A percentile compares a stretch with the other conserved stretches of the same genome.
Conservation (phyloP, 116 monocot species). For the Posidonia oceanica region DNA sequence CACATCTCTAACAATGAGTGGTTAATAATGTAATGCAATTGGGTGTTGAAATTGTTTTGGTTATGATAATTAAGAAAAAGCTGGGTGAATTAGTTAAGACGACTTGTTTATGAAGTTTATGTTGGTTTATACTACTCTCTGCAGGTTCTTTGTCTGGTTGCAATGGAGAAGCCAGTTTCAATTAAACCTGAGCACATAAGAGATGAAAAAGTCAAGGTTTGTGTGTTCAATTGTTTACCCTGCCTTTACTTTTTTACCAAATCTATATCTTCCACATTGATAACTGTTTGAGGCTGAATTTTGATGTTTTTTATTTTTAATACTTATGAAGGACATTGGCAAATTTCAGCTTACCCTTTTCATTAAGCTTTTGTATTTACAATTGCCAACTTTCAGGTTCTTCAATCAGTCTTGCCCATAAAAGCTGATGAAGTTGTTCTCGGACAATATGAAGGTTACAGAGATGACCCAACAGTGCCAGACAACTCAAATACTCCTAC, state of each 20-base stretch:
- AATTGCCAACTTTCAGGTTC: constrained; percentile 44
- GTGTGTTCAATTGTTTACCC: not conserved
- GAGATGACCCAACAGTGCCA: constrained; percentile 86
- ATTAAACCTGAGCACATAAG: constrained; percentile 93
- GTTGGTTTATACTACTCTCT: not conserved
- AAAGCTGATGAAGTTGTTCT: constrained; percentile 78
- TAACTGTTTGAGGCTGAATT: too few species aligned
- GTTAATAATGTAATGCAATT: too few species aligned
- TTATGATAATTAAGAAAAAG: not conserved
- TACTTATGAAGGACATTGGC: too few species aligned
- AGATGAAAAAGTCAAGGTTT: constrained; percentile 99
- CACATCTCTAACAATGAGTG: too few species aligned
- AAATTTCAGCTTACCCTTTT: too few species aligned
- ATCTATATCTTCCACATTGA: too few species aligned
- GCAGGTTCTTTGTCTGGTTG: constrained; percentile 95
- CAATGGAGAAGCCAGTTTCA: constrained; percentile 98
- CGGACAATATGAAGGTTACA: constrained; percentile 94
- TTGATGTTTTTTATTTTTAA: too few species aligned
- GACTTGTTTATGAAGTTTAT: not conserved
- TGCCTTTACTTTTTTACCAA: not conserved
- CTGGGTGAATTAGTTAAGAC: not conserved
- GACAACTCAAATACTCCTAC: constrained; percentile 84
- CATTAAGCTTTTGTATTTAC: too few species aligned
- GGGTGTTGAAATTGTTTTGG: not conserved
- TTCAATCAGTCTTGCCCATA: constrained; percentile 86